Evolutionary conservation across 2,329 filamentous ascomycete genomes (phyloP).

Genomic region (Aspergillus felis): DNA sequence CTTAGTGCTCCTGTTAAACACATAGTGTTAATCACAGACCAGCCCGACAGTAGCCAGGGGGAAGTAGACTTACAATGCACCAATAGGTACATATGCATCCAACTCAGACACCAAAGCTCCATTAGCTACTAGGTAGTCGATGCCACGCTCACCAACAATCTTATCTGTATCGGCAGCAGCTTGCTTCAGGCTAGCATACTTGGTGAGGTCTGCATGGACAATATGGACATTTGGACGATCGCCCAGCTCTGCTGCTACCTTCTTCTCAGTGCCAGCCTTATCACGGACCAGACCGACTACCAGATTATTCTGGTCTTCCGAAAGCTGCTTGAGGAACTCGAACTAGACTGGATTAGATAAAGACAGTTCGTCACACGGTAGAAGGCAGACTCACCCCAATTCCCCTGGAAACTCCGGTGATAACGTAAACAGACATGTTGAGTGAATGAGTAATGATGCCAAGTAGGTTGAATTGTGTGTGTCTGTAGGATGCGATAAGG

Average conservation of each 20-base stretch:
- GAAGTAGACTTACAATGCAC: constrained; percentile 34
- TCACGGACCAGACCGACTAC: constrained; percentile 50
- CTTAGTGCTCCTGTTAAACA: constrained; percentile 24
- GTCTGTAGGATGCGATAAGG: not conserved
- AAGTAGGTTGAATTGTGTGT: not conserved
- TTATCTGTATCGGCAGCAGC: constrained; percentile 16
- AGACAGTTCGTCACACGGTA: constrained; percentile 37
- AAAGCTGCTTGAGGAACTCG: constrained; percentile 48
- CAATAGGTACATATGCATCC: constrained; percentile 31
- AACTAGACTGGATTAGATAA: constrained; percentile 58
- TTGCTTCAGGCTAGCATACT: constrained; percentile 37
- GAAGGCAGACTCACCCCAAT: not conserved
- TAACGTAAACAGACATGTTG: constrained; percentile 2
- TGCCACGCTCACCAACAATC: constrained; percentile 18
- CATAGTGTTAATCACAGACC: not conserved
- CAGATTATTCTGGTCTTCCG: constrained; percentile 40
- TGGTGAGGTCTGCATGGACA: constrained; percentile 44
- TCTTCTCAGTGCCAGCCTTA: constrained; percentile 44
- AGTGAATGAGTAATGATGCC: not conserved
- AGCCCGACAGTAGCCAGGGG: not conserved
- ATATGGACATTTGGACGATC: constrained; percentile 44
- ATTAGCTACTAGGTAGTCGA: constrained; percentile 55
- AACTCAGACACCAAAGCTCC: constrained; percentile 36
- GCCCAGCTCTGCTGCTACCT: constrained; percentile 39
- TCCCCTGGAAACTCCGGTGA: constrained; percentile 3